A percentile compares a stretch with the other conserved stretches of the same genome.
These are phyloP conservation scores for Dictyostelium intermedium DNA, from an alignment of 78 protist genomes.

Conservation along the genomic window DNA sequence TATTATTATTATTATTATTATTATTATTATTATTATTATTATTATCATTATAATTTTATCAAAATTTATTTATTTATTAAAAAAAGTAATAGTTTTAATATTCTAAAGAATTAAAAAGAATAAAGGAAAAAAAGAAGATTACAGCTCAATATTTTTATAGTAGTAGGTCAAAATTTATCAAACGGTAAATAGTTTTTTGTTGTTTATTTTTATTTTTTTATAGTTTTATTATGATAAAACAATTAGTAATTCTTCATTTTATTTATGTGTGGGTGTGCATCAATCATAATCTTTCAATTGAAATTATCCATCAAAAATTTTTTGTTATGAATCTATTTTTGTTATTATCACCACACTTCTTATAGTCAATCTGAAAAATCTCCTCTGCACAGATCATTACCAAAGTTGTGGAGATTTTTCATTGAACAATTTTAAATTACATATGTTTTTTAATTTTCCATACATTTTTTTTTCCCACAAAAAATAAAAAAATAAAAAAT, in stretches of 20 bases:
- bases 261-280: neutral
- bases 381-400: neutral
- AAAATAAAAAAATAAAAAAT: too few species aligned
- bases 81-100: neutral
- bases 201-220: neutral
- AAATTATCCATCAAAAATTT: neutral
- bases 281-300: neutral
- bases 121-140: neutral
- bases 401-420: neutral
- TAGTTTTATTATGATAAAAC: neutral
- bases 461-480: neutral
- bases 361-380: neutral
- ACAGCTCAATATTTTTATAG: neutral
- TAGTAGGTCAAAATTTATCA: neutral
- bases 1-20: too few species aligned
- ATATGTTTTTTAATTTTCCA: neutral
- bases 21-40: neutral
- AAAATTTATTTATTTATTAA: too few species aligned
- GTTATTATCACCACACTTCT: neutral
- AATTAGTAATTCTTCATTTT: neutral
- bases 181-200: neutral
- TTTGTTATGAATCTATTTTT: neutral
- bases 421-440: neutral
- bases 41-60: neutral
- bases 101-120: neutral